Percentiles rank a stretch among this genome's conserved stretches.
Conservation (phyloP, 2,329 filamentous ascomycete species). For the Coniochaeta sp. region DNA sequence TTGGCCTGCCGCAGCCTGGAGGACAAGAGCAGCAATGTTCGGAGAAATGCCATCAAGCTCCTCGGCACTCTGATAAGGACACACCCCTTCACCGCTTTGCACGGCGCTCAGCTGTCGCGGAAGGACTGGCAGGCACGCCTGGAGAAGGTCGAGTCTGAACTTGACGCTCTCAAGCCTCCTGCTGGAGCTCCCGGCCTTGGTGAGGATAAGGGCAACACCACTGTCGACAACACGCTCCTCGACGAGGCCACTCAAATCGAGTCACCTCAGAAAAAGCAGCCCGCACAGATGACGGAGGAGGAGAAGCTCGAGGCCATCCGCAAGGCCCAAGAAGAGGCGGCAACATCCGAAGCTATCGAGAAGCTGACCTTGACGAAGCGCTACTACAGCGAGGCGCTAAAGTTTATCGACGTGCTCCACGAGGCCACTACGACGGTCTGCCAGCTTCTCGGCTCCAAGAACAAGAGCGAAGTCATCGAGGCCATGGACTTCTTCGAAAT, state of each 20-base stretch:
- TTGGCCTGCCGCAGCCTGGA: slow-evolving; percentile 83
- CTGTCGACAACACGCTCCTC: slow-evolving; percentile 69
- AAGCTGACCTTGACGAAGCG: slow-evolving; percentile 82
- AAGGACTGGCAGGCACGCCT: slow-evolving; percentile 82
- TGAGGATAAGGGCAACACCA: slow-evolving; percentile 58
- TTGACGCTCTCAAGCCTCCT: slow-evolving; percentile 76
- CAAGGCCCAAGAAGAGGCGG: slow-evolving; percentile 80
- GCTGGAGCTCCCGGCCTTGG: slow-evolving; percentile 65
- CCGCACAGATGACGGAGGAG: slow-evolving; percentile 65
- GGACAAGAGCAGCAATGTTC: slow-evolving; percentile 97
- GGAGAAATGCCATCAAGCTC: slow-evolving; percentile 90
- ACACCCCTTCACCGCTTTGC: slow-evolving; percentile 87
- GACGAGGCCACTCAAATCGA: slow-evolving; percentile 84
- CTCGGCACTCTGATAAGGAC: slow-evolving; percentile 84
- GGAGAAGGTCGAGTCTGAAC: slow-evolving; percentile 74
- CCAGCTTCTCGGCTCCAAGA: slow-evolving; percentile 85
- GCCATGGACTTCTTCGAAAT: slow-evolving; percentile 98
- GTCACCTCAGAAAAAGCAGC: slow-evolving; percentile 59
- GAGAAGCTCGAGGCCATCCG: slow-evolving; percentile 65
- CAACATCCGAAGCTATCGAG: slow-evolving; percentile 79
- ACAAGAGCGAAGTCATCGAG: slow-evolving; percentile 98
- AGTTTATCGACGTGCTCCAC: slow-evolving; percentile 88
- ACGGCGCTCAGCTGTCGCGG: slow-evolving; percentile 76
- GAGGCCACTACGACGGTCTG: slow-evolving; percentile 73
- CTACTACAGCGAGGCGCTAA: slow-evolving; percentile 88